These are phyloP conservation scores for Cladosporium austrohemisphaericum DNA, from an alignment of 2,329 filamentous ascomycete species.

Conservation along the genomic window DNA sequence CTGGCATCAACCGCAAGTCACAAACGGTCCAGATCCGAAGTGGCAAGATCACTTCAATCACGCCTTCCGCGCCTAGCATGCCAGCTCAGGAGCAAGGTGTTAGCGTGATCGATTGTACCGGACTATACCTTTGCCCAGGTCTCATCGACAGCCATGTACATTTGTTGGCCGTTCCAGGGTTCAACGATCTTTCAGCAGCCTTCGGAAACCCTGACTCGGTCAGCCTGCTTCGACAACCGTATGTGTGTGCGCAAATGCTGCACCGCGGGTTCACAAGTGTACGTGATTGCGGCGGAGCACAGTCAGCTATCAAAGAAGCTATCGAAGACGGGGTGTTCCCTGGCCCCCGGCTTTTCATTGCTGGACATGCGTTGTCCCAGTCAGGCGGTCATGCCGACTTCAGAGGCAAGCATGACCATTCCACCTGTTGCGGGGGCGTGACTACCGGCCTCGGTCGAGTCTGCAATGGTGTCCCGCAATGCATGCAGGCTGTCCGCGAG, in stretches of 20 bases:
- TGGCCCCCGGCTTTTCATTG: constrained; percentile 52
- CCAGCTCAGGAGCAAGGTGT: constrained; percentile 20
- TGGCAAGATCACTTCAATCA: constrained; percentile 16
- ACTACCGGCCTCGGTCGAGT: constrained; percentile 38
- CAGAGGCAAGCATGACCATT: constrained; percentile 40
- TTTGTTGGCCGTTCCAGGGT: constrained; percentile 39
- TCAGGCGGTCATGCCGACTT: constrained; percentile 54
- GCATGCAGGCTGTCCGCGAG: constrained; percentile 47
- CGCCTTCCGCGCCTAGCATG: constrained; percentile 11
- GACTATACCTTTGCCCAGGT: constrained; percentile 43
- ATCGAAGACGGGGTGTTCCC: constrained; percentile 51
- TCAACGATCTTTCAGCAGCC: constrained; percentile 28
- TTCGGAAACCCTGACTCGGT: constrained; percentile 30
- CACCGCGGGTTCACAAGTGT: constrained; percentile 53
- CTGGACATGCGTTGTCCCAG: constrained; percentile 49
- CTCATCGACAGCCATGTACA: constrained; percentile 49
- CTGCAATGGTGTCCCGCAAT: constrained; percentile 51
- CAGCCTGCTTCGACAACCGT: constrained; percentile 34
- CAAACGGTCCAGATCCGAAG: constrained; percentile 18
- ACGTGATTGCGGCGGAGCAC: constrained; percentile 54
- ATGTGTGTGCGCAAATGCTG: constrained; percentile 48
- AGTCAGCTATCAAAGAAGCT: constrained; percentile 50
- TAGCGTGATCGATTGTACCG: constrained; percentile 32
- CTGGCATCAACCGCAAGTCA: constrained; percentile 26
- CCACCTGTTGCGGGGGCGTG: constrained; percentile 43